Evolutionary conservation across 2,329 filamentous ascomycete species (phyloP).

Genomic region (Alternaria ventricosa): DNA sequence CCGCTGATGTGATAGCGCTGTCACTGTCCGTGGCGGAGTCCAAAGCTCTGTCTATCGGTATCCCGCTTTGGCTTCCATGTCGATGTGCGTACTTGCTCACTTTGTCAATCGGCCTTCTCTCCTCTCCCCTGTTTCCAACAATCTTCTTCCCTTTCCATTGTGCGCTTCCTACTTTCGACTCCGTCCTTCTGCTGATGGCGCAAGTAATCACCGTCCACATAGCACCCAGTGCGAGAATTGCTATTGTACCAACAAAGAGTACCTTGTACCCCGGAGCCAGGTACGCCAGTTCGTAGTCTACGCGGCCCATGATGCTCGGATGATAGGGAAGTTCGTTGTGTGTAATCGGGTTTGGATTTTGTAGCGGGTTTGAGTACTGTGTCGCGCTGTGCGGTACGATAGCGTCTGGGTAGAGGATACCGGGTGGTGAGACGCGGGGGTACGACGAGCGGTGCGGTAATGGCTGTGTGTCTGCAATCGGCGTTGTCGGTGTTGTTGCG

Average conservation of each 20-base stretch:
- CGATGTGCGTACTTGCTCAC: constrained; percentile 14
- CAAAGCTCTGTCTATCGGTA: background rate
- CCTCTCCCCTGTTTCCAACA: background rate
- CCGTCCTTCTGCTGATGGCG: background rate
- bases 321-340: background rate
- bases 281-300: constrained; percentile 12
- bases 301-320: background rate
- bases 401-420: constrained; percentile 11
- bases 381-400: constrained; percentile 8
- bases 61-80: background rate
- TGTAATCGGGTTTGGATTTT: background rate
- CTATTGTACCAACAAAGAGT: constrained; percentile 1
- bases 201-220: constrained; percentile 18
- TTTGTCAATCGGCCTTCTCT: constrained; percentile 20
- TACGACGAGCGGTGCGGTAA: background rate
- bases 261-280: constrained; percentile 10
- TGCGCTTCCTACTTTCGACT: background rate
- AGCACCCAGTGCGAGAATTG: constrained; percentile 4
- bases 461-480: background rate
- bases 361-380: background rate
- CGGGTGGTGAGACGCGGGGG: constrained; percentile 10
- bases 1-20: background rate
- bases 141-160: background rate
- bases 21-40: background rate
- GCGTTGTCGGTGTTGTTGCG: background rate